These are phyloP conservation scores for Jacaranda copaia DNA, from an alignment of 257 asterid genomes.

Conservation along the genomic window DNA sequence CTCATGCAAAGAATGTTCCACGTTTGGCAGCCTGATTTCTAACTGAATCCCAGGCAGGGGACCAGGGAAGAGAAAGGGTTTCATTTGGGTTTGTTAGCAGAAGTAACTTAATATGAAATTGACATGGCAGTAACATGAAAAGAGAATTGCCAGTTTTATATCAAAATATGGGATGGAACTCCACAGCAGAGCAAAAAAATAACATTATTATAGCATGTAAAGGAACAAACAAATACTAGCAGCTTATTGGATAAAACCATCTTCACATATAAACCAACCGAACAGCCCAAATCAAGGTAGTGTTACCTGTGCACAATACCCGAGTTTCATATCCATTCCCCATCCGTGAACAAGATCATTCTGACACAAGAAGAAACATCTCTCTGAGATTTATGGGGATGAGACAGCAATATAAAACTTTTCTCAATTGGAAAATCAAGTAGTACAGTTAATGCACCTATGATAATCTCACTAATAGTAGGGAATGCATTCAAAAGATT, in stretches of 20 bases:
- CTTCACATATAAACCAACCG: neutral
- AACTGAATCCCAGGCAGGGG: neutral
- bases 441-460: slow-evolving; percentile 9
- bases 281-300: neutral
- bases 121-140: slow-evolving; percentile 4
- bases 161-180: slow-evolving; percentile 3
- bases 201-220: slow-evolving; percentile 11
- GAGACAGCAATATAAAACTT: slow-evolving; percentile 25
- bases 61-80: neutral
- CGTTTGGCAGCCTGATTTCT: slow-evolving; percentile 1
- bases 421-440: slow-evolving; percentile 13
- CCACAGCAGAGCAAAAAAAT: neutral
- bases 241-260: slow-evolving; percentile 4
- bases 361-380: slow-evolving; percentile 52
- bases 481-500: neutral
- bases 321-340: slow-evolving; percentile 99
- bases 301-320: slow-evolving; percentile 88
- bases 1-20: slow-evolving; percentile 13
- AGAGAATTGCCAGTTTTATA: neutral
- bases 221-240: slow-evolving; percentile 1
- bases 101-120: slow-evolving; percentile 8
- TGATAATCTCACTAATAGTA: neutral
- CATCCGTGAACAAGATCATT: slow-evolving; percentile 98
- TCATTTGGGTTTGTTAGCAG: neutral
- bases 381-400: slow-evolving; percentile 17